Conservation (phyloP, 1,284 basidiomycete genomes). For the Neonothopanus nambi region DNA sequence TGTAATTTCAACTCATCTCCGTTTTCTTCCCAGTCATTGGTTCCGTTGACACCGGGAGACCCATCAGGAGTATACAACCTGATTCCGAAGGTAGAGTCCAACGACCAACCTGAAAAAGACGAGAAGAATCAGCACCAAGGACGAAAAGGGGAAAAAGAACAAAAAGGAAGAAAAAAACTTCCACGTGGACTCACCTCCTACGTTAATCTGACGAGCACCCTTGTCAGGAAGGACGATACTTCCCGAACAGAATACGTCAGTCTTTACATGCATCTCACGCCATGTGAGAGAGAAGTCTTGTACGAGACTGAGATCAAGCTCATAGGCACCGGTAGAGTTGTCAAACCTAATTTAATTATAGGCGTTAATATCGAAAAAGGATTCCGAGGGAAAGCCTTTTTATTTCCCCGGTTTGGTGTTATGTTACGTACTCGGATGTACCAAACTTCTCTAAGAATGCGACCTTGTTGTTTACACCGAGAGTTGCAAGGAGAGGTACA, state of each 20-base stretch:
- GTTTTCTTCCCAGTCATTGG: constrained; percentile 71
- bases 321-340: constrained; percentile 77
- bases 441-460: constrained; percentile 70
- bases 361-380: neutral
- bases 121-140: too few species aligned
- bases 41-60: constrained; percentile 55
- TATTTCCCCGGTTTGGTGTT: neutral
- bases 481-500: constrained; percentile 69
- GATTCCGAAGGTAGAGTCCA: constrained; percentile 66
- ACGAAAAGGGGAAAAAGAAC: too few species aligned
- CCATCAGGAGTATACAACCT: constrained; percentile 66
- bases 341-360: constrained; percentile 36
- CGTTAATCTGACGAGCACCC: constrained; percentile 63
- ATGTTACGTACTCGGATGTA: constrained; percentile 39
- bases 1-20: constrained; percentile 49
- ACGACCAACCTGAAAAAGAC: constrained; percentile 37
- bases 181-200: constrained; percentile 67
- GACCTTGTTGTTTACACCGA: constrained; percentile 78
- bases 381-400: neutral
- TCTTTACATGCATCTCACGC: constrained; percentile 72
- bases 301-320: constrained; percentile 62
- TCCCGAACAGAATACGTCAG: constrained; percentile 78
- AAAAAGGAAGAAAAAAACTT: too few species aligned
- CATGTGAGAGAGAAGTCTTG: constrained; percentile 57
- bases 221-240: constrained; percentile 73